phyloP scores from a whole-genome alignment of 345 rosid genomes.

The Turritis glabra region DNA sequence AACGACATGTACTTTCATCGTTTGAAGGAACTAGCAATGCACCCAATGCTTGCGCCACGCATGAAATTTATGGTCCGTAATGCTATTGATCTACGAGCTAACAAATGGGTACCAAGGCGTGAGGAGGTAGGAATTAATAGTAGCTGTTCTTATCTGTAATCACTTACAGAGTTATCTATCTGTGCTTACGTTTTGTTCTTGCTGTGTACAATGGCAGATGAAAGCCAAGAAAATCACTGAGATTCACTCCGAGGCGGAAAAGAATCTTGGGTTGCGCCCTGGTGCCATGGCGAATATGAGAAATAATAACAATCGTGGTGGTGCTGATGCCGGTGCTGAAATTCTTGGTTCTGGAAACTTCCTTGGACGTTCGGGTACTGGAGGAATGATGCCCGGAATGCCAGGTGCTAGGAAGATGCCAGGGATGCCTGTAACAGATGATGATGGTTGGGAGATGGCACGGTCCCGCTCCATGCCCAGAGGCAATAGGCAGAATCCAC shows the following conservation, averaged over 20 bases:
- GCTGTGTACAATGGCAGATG: conserved; percentile 50
- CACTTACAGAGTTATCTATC: background rate
- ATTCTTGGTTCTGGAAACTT: conserved; percentile 58
- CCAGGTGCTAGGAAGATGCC: conserved; percentile 91
- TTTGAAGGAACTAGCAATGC: conserved; percentile 62
- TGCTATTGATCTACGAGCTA: conserved; percentile 76
- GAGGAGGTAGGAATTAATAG: conserved; percentile 64
- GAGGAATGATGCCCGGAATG: conserved; percentile 99
- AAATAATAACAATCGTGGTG: conserved; percentile 32
- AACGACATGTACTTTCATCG: conserved; percentile 67
- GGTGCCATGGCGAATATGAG: conserved; percentile 93
- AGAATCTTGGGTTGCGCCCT: conserved; percentile 83
- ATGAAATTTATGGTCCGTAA: conserved; percentile 80
- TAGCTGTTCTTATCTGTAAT: background rate
- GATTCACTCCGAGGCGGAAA: conserved; percentile 92
- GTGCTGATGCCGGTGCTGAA: conserved; percentile 18
- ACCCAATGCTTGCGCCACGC: conserved; percentile 65
- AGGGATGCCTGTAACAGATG: conserved; percentile 68
- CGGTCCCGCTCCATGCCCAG: conserved; percentile 71
- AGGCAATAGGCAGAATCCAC: conserved; percentile 57
- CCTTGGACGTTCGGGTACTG: conserved; percentile 72
- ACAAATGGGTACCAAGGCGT: conserved; percentile 90
- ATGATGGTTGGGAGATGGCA: conserved; percentile 77
- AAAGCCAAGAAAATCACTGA: conserved; percentile 93
- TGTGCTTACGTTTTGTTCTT: background rate